These are phyloP conservation scores for Aspergillus mulundensis DNA, from an alignment of 495 filamentous ascomycete genomes.

Conservation along the genomic window DNA sequence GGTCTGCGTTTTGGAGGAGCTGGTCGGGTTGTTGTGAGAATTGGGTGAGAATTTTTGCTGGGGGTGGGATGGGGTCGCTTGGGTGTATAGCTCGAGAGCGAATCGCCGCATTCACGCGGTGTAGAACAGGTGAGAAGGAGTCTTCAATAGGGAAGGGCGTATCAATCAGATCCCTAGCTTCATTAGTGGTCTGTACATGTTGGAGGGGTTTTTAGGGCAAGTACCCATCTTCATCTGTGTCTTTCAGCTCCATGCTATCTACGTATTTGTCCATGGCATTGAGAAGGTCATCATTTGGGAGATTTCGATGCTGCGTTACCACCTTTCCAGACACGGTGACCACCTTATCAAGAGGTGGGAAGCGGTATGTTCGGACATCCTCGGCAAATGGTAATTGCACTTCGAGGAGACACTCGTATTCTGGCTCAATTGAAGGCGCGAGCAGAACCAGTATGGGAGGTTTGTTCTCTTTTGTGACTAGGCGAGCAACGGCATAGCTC, in stretches of 20 bases:
- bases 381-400: constrained; percentile 92
- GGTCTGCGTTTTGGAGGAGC: constrained; percentile 52
- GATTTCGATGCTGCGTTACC: constrained; percentile 77
- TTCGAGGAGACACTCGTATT: constrained; percentile 86
- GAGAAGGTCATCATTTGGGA: constrained; percentile 70
- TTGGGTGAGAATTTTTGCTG: constrained; percentile 63
- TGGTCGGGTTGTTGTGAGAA: constrained; percentile 71
- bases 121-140: constrained; percentile 84
- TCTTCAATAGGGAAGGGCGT: constrained; percentile 72
- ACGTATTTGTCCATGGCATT: constrained; percentile 87
- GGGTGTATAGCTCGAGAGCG: constrained; percentile 76
- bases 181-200: background rate
- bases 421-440: constrained; percentile 72
- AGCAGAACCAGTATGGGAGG: constrained; percentile 76
- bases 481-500: constrained; percentile 79
- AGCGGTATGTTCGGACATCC: constrained; percentile 82
- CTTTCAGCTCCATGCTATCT: constrained; percentile 84
- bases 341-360: constrained; percentile 85
- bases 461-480: constrained; percentile 77
- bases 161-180: constrained; percentile 58
- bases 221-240: constrained; percentile 69
- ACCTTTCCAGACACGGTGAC: constrained; percentile 84
- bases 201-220: constrained; percentile 1
- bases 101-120: constrained; percentile 82
- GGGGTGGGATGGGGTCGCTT: constrained; percentile 60